Base-by-base conservation (phyloP, 1,284 basidiomycete species). In the Cutaneotrichosporon curvatum region DNA sequence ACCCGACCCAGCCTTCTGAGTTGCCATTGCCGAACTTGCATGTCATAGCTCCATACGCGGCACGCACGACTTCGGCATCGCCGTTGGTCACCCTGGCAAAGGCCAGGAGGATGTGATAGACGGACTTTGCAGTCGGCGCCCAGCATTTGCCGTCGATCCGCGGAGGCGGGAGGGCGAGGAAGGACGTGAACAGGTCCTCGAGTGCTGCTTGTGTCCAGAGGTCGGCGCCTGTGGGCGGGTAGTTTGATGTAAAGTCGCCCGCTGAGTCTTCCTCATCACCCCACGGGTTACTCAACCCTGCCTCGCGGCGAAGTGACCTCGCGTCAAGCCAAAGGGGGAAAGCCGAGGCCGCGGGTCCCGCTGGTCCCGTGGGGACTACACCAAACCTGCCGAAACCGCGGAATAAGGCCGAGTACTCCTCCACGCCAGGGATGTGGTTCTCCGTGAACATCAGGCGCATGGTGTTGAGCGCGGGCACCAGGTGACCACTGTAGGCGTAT, bases 391-490 rank as follows among this genome's bases (percentile, higher is more conserved):
- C 73, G 64, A 89, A 91, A 0, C 85, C 87, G 8, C 83, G 74
- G 63, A 91, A 88, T 20, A 91, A 67, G 8, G 80, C 78, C 12
- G 83, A 78, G 62, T 83, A 91, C 36, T 71, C 67, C 2, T 47
- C 45, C 1, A 68, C 46, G 8, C 45, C 47, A 0, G 68, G 67
- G 2, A 49, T 44, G 16, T 53, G 47, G 0, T 50, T 55, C 12
- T 51, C 56, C 7, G 77, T 73, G 30, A 87, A 65, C 81, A 90
- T 84, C 51, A 88, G 83, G 37, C 77, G 70, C 61, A 90, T 82
- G 43, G 82, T 73, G 4, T 73, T 65, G 37, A 89, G 70, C 1
- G 80, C 76, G 4, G 74, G 71, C 20, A 68, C 61, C 43, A 90
- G 75, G 56, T 85, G 73, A 5, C 87, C 87, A 45, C 81, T 77